Percentiles rank a stretch among this genome's conserved stretches.
Conservation (phyloP, 2,329 filamentous ascomycete species). For the Fusarium sp. region DNA sequence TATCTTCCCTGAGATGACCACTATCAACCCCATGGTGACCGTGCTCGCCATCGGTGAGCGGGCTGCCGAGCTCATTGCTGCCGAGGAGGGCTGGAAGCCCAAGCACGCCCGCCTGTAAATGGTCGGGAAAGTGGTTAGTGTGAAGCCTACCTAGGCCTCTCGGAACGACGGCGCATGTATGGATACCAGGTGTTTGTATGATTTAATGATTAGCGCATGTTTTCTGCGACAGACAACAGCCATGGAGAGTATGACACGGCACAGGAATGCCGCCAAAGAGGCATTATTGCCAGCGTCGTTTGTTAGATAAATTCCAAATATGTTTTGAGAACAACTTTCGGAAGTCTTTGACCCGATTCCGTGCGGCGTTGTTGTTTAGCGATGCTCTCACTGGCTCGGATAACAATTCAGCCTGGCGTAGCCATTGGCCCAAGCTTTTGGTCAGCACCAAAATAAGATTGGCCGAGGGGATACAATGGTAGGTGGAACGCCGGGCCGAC, state of each 20-base stretch:
- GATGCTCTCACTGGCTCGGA: conserved; percentile 8
- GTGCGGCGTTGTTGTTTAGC: conserved; percentile 2
- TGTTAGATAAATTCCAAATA: conserved; percentile 16
- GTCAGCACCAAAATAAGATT: conserved; percentile 9
- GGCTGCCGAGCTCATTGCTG: conserved; percentile 82
- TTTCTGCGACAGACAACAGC: conserved; percentile 1
- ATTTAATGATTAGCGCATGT: conserved; percentile 35
- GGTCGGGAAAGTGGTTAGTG: not conserved
- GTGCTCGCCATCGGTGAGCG: conserved; percentile 87
- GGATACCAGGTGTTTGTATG: conserved; percentile 28
- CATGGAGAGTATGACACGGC: not conserved
- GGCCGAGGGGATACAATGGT: conserved; percentile 11
- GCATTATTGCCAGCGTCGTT: conserved; percentile 24
- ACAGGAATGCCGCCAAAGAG: not conserved
- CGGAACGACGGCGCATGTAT: conserved; percentile 14
- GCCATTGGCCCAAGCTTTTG: conserved; percentile 1
- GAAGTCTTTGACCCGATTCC: conserved; percentile 20
- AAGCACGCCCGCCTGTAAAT: conserved; percentile 48
- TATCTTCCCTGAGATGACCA: conserved; percentile 88
- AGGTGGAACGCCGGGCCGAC: conserved; percentile 27
- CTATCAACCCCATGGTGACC: conserved; percentile 91
- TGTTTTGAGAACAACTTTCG: conserved; percentile 9
- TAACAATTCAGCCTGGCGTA: conserved; percentile 9
- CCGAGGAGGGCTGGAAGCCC: conserved; percentile 68
- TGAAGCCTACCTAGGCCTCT: conserved; percentile 6